These are phyloP conservation scores for Babesia sp. DNA, from an alignment of 169 alveolate genomes.

Conservation along the genomic window DNA sequence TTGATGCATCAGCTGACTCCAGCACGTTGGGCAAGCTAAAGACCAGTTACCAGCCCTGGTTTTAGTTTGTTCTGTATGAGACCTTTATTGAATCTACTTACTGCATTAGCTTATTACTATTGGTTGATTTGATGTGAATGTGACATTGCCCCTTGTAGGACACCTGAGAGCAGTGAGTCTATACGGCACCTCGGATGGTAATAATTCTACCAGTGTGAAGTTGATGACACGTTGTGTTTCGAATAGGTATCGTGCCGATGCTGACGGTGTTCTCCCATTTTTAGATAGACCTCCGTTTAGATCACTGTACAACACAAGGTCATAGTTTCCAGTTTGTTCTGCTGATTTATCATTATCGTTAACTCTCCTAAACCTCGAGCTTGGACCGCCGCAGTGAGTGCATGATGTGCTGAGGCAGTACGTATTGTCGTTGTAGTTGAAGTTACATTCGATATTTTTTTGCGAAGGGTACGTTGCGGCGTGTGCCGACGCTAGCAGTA, in stretches of 20 bases:
- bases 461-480: constrained; percentile 1
- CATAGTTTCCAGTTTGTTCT: constrained; percentile 8
- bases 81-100: background rate
- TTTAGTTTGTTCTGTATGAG: constrained; percentile 11
- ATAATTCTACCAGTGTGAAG: constrained; percentile 50
- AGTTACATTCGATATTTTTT: constrained; percentile 4
- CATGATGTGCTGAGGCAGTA: constrained; percentile 41
- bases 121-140: constrained; percentile 30
- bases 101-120: background rate
- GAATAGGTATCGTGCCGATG: constrained; percentile 42
- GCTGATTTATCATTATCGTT: background rate
- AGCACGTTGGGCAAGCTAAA: constrained; percentile 64
- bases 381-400: constrained; percentile 49
- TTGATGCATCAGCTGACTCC: constrained; percentile 69
- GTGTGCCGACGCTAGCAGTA: constrained; percentile 5
- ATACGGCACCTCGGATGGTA: constrained; percentile 26
- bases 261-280: constrained; percentile 38
- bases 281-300: constrained; percentile 55
- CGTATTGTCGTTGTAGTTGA: background rate
- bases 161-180: constrained; percentile 18
- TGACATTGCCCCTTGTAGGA: constrained; percentile 8
- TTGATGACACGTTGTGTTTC: constrained; percentile 13
- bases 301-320: constrained; percentile 41
- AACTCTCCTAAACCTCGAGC: constrained; percentile 18
- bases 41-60: constrained; percentile 68